These are phyloP conservation scores for Starmerella riodocensis DNA, from an alignment of 805 yeast genomes.

Conservation along the genomic window DNA sequence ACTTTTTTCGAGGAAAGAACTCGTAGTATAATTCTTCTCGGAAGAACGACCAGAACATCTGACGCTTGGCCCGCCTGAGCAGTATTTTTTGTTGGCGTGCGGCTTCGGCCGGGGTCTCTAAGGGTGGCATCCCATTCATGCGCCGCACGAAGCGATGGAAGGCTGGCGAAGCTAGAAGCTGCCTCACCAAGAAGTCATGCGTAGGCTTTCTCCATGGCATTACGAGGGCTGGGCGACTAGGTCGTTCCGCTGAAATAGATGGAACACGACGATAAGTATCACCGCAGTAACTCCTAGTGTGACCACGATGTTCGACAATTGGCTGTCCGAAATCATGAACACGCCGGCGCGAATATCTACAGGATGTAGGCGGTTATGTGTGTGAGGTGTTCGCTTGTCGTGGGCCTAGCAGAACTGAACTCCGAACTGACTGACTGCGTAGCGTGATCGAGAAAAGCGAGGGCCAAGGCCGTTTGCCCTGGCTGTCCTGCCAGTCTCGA, in stretches of 20 bases:
- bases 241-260: constrained; percentile 43
- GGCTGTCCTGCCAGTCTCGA: no score
- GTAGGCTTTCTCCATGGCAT: constrained; percentile 19
- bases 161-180: constrained; percentile 20
- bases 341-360: no score
- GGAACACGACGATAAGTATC: constrained; percentile 58
- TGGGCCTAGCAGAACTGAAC: no score
- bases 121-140: constrained; percentile 19
- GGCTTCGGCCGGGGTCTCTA: constrained; percentile 6
- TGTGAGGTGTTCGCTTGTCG: no score
- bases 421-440: no score
- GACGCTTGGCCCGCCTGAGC: constrained; percentile 12
- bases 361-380: no score
- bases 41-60: constrained; percentile 18
- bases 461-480: no score
- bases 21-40: constrained; percentile 21
- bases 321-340: constrained; percentile 69
- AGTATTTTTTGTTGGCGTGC: constrained; percentile 7
- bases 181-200: constrained; percentile 19
- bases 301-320: constrained; percentile 60
- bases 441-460: no score
- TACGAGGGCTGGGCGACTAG: constrained; percentile 1
- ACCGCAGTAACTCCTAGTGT: constrained; percentile 61
- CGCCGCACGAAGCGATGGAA: constrained; percentile 22
- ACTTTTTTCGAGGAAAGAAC: constrained; percentile 12